Evolutionary conservation across 2,329 filamentous ascomycete species (phyloP).

Genomic region (Cryphonectria parasitica): DNA sequence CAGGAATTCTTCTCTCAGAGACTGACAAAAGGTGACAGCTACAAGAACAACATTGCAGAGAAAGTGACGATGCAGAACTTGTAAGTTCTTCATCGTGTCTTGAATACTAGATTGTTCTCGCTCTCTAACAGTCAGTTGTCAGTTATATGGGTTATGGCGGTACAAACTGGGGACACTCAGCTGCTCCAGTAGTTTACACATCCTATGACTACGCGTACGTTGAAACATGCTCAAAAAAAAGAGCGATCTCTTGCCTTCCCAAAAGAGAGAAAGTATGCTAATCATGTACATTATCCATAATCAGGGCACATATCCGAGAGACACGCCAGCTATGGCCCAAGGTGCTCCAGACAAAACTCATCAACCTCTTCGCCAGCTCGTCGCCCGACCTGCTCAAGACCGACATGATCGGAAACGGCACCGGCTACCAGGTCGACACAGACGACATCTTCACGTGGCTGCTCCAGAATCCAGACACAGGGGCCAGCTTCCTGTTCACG

Average conservation of each 20-base stretch:
- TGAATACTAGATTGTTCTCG: no score
- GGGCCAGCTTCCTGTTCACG: conserved; percentile 54
- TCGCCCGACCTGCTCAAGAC: conserved; percentile 55
- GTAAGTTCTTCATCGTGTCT: conserved; percentile 32
- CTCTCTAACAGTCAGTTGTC: no score
- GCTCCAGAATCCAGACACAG: conserved; percentile 53
- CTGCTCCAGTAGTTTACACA: conserved; percentile 53
- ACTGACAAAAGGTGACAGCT: conserved; percentile 33
- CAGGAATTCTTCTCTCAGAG: not conserved
- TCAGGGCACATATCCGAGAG: conserved; percentile 54
- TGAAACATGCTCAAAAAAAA: no score
- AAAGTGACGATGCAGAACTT: conserved; percentile 51
- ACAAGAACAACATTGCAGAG: conserved; percentile 59
- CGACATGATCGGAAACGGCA: conserved; percentile 59
- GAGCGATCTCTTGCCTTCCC: no score
- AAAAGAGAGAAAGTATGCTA: no score
- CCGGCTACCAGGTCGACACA: conserved; percentile 43
- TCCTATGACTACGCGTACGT: conserved; percentile 44
- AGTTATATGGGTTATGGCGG: conserved; percentile 57
- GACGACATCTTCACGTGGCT: conserved; percentile 53
- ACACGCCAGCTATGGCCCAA: conserved; percentile 57
- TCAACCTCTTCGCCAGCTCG: conserved; percentile 57
- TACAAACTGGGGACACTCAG: conserved; percentile 59
- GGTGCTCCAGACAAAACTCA: conserved; percentile 57
- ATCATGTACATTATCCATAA: not conserved